Conservation (phyloP, 768 basidiomycete genomes). For the Scleroderma bovista region DNA sequence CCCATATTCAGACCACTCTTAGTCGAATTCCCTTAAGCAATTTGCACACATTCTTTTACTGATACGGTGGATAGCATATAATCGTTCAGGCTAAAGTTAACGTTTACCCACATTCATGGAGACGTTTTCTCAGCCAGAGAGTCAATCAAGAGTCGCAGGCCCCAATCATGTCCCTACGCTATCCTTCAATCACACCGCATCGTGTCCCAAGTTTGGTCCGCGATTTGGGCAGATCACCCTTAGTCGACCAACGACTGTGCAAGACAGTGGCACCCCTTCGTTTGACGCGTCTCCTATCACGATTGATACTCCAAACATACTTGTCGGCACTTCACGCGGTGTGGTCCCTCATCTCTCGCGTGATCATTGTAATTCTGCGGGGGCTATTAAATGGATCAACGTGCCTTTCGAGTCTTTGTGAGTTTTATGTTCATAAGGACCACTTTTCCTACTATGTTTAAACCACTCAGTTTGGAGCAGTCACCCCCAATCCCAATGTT, state of each 20-base stretch:
- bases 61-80: background rate
- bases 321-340: conserved; percentile 66
- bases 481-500: conserved; percentile 62
- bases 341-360: conserved; percentile 68
- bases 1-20: no score
- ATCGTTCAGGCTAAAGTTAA: background rate
- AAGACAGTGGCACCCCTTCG: background rate
- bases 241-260: conserved; percentile 5
- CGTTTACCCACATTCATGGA: background rate
- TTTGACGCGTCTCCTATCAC: conserved; percentile 19
- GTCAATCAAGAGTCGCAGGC: background rate
- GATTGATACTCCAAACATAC: conserved; percentile 55
- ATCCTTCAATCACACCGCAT: conserved; percentile 9
- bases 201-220: conserved; percentile 17
- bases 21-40: no score
- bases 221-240: conserved; percentile 20
- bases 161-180: conserved; percentile 10
- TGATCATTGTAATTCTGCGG: conserved; percentile 46
- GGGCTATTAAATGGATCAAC: conserved; percentile 56
- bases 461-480: conserved; percentile 60
- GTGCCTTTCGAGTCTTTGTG: conserved; percentile 82
- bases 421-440: conserved; percentile 25
- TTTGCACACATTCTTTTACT: no score
- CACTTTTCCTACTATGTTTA: background rate
- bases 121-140: background rate